phyloP scores from a whole-genome alignment of 805 yeast genomes.

The Candida pini region DNA sequence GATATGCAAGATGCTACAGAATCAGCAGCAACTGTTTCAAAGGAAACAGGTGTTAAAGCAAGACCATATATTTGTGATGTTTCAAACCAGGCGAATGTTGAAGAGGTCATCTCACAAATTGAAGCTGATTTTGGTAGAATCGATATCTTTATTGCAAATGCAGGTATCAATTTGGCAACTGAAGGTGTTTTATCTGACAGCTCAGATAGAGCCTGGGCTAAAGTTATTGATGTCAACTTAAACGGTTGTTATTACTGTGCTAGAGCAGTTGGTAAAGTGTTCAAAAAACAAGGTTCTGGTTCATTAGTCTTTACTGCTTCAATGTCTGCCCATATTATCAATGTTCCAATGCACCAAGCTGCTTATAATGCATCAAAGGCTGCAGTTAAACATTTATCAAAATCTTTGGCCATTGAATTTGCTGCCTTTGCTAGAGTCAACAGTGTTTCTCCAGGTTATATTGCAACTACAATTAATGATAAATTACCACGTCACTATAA shows the following conservation, averaged over 20 bases:
- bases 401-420: slow-evolving; percentile 44
- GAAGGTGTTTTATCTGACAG: slow-evolving; percentile 21
- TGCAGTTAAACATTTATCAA: slow-evolving; percentile 42
- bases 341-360: slow-evolving; percentile 46
- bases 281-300: slow-evolving; percentile 41
- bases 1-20: slow-evolving; percentile 32
- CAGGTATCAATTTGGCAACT: slow-evolving; percentile 30
- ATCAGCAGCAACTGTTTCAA: slow-evolving; percentile 33
- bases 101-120: slow-evolving; percentile 24
- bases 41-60: slow-evolving; percentile 28
- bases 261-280: slow-evolving; percentile 41
- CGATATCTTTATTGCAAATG: slow-evolving; percentile 38
- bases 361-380: slow-evolving; percentile 47
- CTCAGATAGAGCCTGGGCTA: slow-evolving; percentile 38
- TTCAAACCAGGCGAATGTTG: slow-evolving; percentile 27
- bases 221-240: slow-evolving; percentile 44
- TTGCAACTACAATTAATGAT: slow-evolving; percentile 37
- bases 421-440: slow-evolving; percentile 47
- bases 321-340: slow-evolving; percentile 51
- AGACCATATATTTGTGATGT: slow-evolving; percentile 27
- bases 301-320: slow-evolving; percentile 50
- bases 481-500: slow-evolving; percentile 19
- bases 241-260: slow-evolving; percentile 48
- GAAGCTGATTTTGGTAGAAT: slow-evolving; percentile 35
- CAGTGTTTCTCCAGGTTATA: slow-evolving; percentile 48